Evolutionary conservation across 2,329 filamentous ascomycete species (phyloP), one percentile per base, ranked within the genome.

Genomic region (Botrytis porri): DNA sequence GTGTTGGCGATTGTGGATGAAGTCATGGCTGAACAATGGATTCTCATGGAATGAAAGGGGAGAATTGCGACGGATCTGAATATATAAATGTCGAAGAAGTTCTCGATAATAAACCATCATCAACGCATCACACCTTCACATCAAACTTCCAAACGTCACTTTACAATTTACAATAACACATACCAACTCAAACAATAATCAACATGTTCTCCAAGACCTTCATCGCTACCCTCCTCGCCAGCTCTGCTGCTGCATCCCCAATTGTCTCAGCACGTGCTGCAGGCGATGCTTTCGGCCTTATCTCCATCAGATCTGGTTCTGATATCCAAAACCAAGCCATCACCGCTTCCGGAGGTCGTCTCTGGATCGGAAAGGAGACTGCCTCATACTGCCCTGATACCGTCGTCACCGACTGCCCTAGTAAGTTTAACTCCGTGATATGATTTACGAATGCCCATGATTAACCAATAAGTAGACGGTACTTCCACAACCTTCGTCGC

Each of bases 381-480:
- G 14, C 73, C 18, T 41, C 73, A 32, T 61, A 65, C 73, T 74
- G 73, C 64, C 73, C 86, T 48, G 41, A 43, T 5, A 3, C 41
- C 41, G 41, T 43, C 41, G 41, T 4, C 41, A 6, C 3, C 0
- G 39, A 22, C 2, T 72, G 62, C 51, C 70, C 70, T 48, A 41
- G 70, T 72, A 67, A 60, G 70, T 48, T 9, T n/a, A 4, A 37
- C 0, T 4, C 37, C 64, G 25, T 4, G 10, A 45, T 20, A 3
- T 16, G 4, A 48, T 22, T n/a, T 20, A 4, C 9, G 35, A 16
- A 37, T 18, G 12, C 29, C 35, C 18, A 18, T 45, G 6, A 39
- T 54, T 72, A 61, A 72, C 10, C 20, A 45, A 14, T 6, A 8
- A 18, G n/a, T 12, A 72, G 70, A n/a, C 8, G 63, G 63, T 18